Conservation (phyloP, 1,139 yeast genomes). For the Debaryomyces nepalensis region DNA sequence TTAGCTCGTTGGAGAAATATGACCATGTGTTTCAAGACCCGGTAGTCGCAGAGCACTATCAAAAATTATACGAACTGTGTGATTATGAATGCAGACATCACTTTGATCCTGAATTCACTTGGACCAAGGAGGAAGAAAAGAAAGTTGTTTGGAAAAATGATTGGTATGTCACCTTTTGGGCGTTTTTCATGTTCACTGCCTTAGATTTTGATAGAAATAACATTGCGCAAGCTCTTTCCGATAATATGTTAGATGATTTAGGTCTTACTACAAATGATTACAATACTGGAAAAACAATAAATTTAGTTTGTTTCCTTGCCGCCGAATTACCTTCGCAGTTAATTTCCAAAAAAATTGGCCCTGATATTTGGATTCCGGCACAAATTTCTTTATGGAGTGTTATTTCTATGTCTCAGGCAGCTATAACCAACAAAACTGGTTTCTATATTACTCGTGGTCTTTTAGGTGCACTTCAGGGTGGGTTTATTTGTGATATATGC, state of each 20-base stretch:
- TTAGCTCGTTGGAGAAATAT: background rate
- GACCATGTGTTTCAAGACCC: constrained; percentile 29
- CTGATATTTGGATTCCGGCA: constrained; percentile 35
- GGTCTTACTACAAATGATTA: constrained; percentile 35
- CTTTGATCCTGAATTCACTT: constrained; percentile 25
- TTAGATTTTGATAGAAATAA: constrained; percentile 40
- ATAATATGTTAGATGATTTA: constrained; percentile 34
- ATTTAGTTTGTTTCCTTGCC: constrained; percentile 35
- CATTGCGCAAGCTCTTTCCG: constrained; percentile 37
- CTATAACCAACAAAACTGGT: constrained; percentile 27
- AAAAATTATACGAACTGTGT: constrained; percentile 23
- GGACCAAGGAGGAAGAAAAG: constrained; percentile 29
- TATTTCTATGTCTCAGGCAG: constrained; percentile 34
- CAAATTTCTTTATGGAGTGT: constrained; percentile 40
- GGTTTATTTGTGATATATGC: constrained; percentile 39
- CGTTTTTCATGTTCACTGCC: constrained; percentile 37
- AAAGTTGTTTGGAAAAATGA: constrained; percentile 29
- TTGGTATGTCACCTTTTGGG: constrained; percentile 32
- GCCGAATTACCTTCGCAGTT: constrained; percentile 42
- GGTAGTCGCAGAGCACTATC: constrained; percentile 23
- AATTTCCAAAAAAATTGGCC: constrained; percentile 36
- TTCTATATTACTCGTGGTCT: constrained; percentile 34
- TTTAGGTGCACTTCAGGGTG: constrained; percentile 36
- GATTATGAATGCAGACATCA: constrained; percentile 27
- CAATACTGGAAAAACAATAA: constrained; percentile 37